Percentiles rank a stretch among this genome's conserved stretches.
Conservation (phyloP, 2,329 filamentous ascomycete genomes). For the Emergomyces orientalis region DNA sequence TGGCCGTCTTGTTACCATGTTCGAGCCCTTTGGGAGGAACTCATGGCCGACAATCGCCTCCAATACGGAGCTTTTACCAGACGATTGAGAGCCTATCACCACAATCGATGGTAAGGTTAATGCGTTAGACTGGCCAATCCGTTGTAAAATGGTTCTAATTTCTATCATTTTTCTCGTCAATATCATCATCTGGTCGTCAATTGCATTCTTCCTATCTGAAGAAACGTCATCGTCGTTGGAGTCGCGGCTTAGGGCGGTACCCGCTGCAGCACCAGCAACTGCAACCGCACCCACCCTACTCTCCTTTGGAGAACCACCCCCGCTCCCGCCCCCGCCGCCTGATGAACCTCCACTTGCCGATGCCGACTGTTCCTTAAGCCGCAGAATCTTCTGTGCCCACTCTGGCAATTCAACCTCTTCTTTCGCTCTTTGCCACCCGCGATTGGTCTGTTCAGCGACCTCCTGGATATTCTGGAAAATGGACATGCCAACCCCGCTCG, state of each 20-base stretch:
- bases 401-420: conserved; percentile 62
- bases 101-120: conserved; percentile 91
- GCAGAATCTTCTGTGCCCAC: conserved; percentile 70
- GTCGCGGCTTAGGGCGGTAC: conserved; percentile 68
- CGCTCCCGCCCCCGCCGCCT: conserved; percentile 41
- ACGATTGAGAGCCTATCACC: conserved; percentile 98
- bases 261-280: conserved; percentile 60
- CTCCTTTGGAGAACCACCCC: conserved; percentile 46
- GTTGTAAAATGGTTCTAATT: conserved; percentile 83
- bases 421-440: conserved; percentile 76
- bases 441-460: conserved; percentile 67
- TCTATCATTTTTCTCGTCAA: conserved; percentile 99
- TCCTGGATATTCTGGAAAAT: conserved; percentile 64
- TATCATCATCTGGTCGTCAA: conserved; percentile 99
- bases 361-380: conserved; percentile 51
- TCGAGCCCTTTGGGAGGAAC: conserved; percentile 93
- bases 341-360: conserved; percentile 38
- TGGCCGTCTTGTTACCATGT: conserved; percentile 93
- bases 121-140: conserved; percentile 81
- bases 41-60: conserved; percentile 97
- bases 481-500: conserved; percentile 57
- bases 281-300: conserved; percentile 48
- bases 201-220: conserved; percentile 56
- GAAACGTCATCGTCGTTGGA: conserved; percentile 46
- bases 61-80: conserved; percentile 92